phyloP scores from a whole-genome alignment of 495 filamentous ascomycete genomes.

The Parachaetomium inaequale region DNA sequence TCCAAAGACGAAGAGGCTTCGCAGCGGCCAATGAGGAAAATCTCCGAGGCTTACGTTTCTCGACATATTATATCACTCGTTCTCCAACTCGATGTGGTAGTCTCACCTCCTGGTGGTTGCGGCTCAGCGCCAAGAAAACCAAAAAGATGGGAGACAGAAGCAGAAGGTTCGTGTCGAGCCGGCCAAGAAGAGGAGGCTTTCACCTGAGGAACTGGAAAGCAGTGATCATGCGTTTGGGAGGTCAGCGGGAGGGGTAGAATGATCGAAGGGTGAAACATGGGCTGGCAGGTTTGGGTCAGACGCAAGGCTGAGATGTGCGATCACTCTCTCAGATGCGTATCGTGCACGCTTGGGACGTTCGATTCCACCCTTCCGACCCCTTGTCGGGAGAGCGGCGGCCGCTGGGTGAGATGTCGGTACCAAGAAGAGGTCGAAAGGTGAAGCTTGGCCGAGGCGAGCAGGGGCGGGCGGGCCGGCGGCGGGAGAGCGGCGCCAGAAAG shows the following conservation, averaged over 20 bases:
- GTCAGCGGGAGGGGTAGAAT: background rate
- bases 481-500: background rate
- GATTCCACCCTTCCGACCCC: background rate
- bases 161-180: background rate
- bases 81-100: no score
- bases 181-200: background rate
- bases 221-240: background rate
- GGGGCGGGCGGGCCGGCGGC: background rate
- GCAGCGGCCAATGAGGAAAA: no score
- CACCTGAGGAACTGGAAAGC: background rate
- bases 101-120: background rate
- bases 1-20: no score
- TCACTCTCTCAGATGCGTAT: background rate
- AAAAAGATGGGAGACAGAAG: background rate
- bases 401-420: background rate
- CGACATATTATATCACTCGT: no score
- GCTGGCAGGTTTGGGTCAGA: background rate
- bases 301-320: background rate
- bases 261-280: constrained; percentile 1
- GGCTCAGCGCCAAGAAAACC: background rate
- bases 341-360: background rate
- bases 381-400: background rate
- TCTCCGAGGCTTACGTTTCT: no score
- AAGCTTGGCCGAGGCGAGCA: background rate
- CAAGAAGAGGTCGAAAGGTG: background rate